These are phyloP conservation scores for Malassezia pachydermatis DNA, from an alignment of 1,284 basidiomycete genomes.

Conservation along the genomic window DNA sequence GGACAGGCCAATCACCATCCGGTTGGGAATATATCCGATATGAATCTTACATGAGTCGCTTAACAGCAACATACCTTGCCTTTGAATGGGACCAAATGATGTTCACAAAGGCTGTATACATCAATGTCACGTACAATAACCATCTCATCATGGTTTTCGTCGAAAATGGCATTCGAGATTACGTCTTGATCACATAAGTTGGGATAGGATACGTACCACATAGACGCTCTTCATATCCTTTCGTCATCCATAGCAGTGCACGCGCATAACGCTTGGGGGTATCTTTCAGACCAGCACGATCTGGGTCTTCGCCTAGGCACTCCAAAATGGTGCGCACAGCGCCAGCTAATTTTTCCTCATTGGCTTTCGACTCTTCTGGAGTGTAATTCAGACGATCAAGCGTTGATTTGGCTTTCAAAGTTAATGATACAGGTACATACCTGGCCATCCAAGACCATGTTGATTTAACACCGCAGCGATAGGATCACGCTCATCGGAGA, in stretches of 20 bases:
- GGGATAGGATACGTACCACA: too few species aligned
- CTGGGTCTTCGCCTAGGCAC: constrained; percentile 95
- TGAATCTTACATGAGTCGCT: constrained; percentile 26
- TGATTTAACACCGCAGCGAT: constrained; percentile 40
- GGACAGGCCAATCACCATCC: constrained; percentile 86
- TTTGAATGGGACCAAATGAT: constrained; percentile 95
- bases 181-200: constrained; percentile 71
- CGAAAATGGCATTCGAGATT: constrained; percentile 95
- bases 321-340: constrained; percentile 88
- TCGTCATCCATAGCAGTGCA: constrained; percentile 97
- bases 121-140: constrained; percentile 96
- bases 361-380: constrained; percentile 29
- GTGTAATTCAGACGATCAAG: constrained; percentile 37
- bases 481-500: constrained; percentile 21
- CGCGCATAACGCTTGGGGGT: constrained; percentile 95
- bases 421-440: neutral
- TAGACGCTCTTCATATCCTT: constrained; percentile 90
- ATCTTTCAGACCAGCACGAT: constrained; percentile 75
- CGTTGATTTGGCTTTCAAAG: constrained; percentile 26
- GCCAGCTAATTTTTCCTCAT: constrained; percentile 58
- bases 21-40: constrained; percentile 84
- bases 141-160: constrained; percentile 99
- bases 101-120: constrained; percentile 93
- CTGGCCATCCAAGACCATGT: constrained; percentile 45
- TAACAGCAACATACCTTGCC: constrained; percentile 64